These are phyloP conservation scores for Pleurotus pulmonarius DNA, from an alignment of 768 basidiomycete genomes.

Conservation along the genomic window DNA sequence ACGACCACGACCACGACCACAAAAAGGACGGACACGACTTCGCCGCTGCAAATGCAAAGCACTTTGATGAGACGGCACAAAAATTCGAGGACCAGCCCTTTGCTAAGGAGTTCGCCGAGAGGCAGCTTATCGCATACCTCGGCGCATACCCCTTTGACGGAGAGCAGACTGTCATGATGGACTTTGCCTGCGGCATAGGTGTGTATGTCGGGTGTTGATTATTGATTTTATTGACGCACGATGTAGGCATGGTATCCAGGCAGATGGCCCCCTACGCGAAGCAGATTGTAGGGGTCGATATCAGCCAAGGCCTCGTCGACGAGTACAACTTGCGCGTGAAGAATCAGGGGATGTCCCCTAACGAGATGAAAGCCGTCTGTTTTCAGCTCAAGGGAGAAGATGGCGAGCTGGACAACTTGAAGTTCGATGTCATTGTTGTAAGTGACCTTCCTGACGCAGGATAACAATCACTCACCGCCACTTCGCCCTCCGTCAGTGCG, in stretches of 20 bases:
- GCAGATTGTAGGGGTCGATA: slow-evolving; percentile 69
- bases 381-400: slow-evolving; percentile 42
- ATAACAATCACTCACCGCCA: neutral
- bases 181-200: slow-evolving; percentile 78
- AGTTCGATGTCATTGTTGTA: slow-evolving; percentile 73
- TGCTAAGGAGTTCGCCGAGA: slow-evolving; percentile 22
- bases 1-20: too few species aligned
- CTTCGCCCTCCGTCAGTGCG: slow-evolving; percentile 38
- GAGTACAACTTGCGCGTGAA: slow-evolving; percentile 53
- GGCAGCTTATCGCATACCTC: slow-evolving; percentile 33
- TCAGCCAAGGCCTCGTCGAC: slow-evolving; percentile 69
- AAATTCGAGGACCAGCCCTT: slow-evolving; percentile 16
- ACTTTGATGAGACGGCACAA: slow-evolving; percentile 26
- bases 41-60: slow-evolving; percentile 30
- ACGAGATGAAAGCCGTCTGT: slow-evolving; percentile 66
- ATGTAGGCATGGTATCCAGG: slow-evolving; percentile 58
- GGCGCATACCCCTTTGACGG: slow-evolving; percentile 47
- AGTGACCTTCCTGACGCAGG: slow-evolving; percentile 19
- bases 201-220: slow-evolving; percentile 3
- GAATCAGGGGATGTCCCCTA: slow-evolving; percentile 58
- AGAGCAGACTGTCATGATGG: slow-evolving; percentile 56
- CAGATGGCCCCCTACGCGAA: slow-evolving; percentile 58
- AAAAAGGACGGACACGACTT: slow-evolving; percentile 18
- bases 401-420: slow-evolving; percentile 44
- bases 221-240: too few species aligned